Evolutionary conservation across 345 rosid genomes (phyloP).

Genomic region (Linum usitatissimum): DNA sequence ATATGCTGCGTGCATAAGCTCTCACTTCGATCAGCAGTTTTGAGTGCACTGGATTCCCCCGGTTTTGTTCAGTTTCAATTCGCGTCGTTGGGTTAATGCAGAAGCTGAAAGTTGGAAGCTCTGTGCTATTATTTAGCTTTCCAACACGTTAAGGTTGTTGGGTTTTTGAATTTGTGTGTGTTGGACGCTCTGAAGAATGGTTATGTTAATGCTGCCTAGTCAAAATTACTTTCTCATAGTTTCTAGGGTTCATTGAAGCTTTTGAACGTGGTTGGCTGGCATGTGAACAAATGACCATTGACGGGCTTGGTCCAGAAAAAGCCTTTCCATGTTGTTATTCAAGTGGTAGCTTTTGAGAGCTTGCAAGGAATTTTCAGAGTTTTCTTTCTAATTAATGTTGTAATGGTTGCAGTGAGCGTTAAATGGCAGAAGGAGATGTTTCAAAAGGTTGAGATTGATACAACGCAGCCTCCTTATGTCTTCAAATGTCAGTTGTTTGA

Average conservation of each 20-base stretch:
- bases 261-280: neutral
- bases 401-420: conserved; percentile 49
- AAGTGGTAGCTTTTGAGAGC: neutral
- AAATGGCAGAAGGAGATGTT: conserved; percentile 95
- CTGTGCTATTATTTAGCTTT: neutral
- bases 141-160: conserved; percentile 10
- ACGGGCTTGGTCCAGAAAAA: too few relatives aligned
- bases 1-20: conserved; percentile 7
- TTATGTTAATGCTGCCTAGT: too few relatives aligned
- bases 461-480: conserved; percentile 61
- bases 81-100: conserved; percentile 4
- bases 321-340: neutral
- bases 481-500: conserved; percentile 88
- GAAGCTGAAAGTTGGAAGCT: conserved; percentile 4
- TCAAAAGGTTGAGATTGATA: conserved; percentile 65
- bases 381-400: neutral
- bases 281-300: neutral
- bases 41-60: neutral
- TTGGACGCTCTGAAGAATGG: neutral
- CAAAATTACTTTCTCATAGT: too few relatives aligned
- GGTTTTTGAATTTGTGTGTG: neutral
- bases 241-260: too few relatives aligned
- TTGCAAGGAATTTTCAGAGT: neutral
- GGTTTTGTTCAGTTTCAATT: neutral
- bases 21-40: neutral